Base-by-base conservation (phyloP, 208 protist genomes). In the Leishmania major region DNA sequence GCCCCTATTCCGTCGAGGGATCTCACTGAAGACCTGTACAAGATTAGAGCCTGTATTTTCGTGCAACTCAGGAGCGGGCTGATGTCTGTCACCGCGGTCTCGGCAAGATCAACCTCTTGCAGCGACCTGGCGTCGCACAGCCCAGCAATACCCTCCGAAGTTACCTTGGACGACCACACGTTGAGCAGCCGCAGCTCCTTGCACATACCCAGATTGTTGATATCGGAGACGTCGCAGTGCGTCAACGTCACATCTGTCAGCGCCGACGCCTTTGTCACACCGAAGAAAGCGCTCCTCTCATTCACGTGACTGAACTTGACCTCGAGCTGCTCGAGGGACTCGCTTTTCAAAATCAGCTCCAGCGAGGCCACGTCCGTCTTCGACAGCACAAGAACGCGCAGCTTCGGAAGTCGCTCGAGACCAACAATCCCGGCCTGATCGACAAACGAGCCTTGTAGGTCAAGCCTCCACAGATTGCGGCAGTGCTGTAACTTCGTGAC, bases 61-160 rank as follows among this genome's bases (percentile, higher is more conserved):
- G n/a, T 60, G 55, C 87, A 90, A 35, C 31, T n/a, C 49, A 87
- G 75, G 31, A 88, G 60, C 8, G 82, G 69, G 37, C 75, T 59
- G 40, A 87, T 77, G 62, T 75, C 74, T 1, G 64, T 77, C 17
- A 90, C 69, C 28, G 28, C 45, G 15, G 84, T 90, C 57, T 90
- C 77, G 19, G 80, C 83, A 13, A 90, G 81, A 67, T 90, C 87
- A 0, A 78, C 84, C 55, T 88, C 84, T 55, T 59, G 35, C 67
- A 90, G 71, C 10, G 19, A 49, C 62, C 47, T 43, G 1, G 57
- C 66, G 2, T 82, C 64, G 72, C 75, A 11, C 51, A 90, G 43
- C 6, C 72, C 80, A 3, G 62, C 43, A 17, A 88, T 79, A 51
- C 84, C 87, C 67, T 84, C 78, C 35, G 73, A 43, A n/a, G 77